Evolutionary conservation across 345 rosid genomes (phyloP).

Genomic region (Litchi chinensis): DNA sequence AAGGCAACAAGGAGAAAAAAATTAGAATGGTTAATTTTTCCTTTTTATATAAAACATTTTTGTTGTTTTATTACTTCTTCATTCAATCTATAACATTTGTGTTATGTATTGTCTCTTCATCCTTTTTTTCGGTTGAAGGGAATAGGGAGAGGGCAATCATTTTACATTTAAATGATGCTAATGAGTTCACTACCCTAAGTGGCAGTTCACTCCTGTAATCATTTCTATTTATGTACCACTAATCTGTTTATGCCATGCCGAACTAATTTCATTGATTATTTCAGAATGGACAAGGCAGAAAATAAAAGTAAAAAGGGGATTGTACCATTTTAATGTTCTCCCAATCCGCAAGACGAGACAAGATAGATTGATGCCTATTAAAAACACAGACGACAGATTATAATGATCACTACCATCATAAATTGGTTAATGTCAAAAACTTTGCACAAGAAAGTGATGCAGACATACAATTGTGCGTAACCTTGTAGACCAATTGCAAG

Average conservation of each 20-base stretch:
- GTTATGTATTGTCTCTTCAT: not conserved
- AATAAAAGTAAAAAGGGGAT: not conserved
- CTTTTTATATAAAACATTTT: not conserved
- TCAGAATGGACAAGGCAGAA: not conserved
- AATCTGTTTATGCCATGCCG: not conserved
- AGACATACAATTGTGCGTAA: conserved; percentile 43
- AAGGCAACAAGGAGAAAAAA: conserved; percentile 19
- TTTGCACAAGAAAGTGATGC: not conserved
- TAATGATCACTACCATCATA: not conserved
- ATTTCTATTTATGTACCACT: not conserved
- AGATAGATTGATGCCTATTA: conserved; percentile 38
- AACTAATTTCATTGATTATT: not conserved
- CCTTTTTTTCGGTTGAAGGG: not conserved
- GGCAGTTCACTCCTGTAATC: not conserved
- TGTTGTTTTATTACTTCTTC: not conserved
- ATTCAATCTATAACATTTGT: not conserved
- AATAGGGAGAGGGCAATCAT: not conserved
- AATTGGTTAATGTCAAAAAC: not conserved
- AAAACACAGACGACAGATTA: not conserved
- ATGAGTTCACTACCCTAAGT: not conserved
- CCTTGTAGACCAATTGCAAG: conserved; percentile 37
- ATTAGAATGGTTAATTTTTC: not conserved
- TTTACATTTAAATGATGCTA: not conserved
- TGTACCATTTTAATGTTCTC: conserved; percentile 24
- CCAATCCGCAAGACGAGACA: conserved; percentile 37